Evolutionary conservation across 139 green algal species (phyloP), one percentile per base, ranked within the genome.

Genomic region (Gonium pectorale): DNA sequence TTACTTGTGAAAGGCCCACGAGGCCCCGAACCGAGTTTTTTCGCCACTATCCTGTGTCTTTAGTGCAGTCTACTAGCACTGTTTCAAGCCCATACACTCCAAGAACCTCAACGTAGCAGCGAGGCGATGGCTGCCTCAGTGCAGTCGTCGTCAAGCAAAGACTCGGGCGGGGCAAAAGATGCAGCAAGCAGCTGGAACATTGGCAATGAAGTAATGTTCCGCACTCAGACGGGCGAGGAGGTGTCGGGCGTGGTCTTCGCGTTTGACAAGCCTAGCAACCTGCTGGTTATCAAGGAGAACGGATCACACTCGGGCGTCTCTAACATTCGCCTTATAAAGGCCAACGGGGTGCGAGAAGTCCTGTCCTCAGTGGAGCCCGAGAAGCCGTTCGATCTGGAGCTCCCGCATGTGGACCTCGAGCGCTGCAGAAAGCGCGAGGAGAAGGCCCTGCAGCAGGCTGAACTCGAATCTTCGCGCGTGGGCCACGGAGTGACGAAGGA

Each of bases 401-500:
- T 95, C 44, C 94, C 95, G 5, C n/a, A 74, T 15, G 87, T 97
- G 31, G 95, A 97, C 88, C 41, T 88, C 46, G 79, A 91, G 29
- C 79, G 90, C 0, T 89, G 91, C 54, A 81, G 87, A 24, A 86
- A 92, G 67, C 82, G 94, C 11, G 95, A 97, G 75, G 92, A 95
- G 27, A 94, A 93, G 66, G 88, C 92, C 29, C 40, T 94, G 37
- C 87, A 93, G 88, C 83, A 93, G 66, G 95, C 95, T 35, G 89
- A 97, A 84, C 49, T 84, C 15, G 95, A 97, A 43, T 89, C 93
- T 1, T 79, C 88, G 11, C 93, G 94, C 52, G 94, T 98, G 22
- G 94, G 94, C 13, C 83, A 94, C 0, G 94, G 92, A 17, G 95
- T 98, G 13, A 94, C 91, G 15, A 88, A 87, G 27, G 91, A 97